phyloP scores from a whole-genome alignment of 176 grass and related monocot species.

The Zoysia japonica region DNA sequence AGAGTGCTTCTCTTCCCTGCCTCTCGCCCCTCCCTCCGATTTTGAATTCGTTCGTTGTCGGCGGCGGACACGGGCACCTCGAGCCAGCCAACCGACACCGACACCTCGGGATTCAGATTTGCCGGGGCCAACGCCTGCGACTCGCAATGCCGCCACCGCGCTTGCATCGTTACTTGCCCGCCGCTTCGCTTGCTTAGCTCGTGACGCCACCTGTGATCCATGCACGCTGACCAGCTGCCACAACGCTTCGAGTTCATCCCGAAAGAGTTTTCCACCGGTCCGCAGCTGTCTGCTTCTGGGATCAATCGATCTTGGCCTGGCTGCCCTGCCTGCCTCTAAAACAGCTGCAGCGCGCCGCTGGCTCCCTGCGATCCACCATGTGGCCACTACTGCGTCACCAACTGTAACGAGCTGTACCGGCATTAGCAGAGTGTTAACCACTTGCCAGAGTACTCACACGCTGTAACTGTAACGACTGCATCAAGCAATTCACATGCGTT shows the following conservation, averaged over 20 bases:
- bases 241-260: neutral
- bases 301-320: neutral
- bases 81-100: too few relatives aligned
- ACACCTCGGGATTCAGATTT: constrained; percentile 43
- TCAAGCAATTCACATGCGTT: neutral
- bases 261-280: neutral
- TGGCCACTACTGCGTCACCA: constrained; percentile 24
- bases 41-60: neutral
- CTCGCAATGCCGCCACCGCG: constrained; percentile 4
- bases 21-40: neutral
- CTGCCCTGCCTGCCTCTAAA: neutral
- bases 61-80: neutral
- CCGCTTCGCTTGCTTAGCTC: neutral
- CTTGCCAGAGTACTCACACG: neutral
- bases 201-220: neutral
- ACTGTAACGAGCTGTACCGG: constrained; percentile 15
- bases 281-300: neutral
- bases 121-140: neutral
- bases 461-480: neutral
- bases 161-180: too few relatives aligned
- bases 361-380: constrained; percentile 31
- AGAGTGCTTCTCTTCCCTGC: neutral
- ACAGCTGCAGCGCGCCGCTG: neutral
- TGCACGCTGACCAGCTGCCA: neutral
- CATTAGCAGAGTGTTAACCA: neutral